These are phyloP conservation scores for Monilinia laxa DNA, from an alignment of 2,329 filamentous ascomycete species.

Conservation along the genomic window DNA sequence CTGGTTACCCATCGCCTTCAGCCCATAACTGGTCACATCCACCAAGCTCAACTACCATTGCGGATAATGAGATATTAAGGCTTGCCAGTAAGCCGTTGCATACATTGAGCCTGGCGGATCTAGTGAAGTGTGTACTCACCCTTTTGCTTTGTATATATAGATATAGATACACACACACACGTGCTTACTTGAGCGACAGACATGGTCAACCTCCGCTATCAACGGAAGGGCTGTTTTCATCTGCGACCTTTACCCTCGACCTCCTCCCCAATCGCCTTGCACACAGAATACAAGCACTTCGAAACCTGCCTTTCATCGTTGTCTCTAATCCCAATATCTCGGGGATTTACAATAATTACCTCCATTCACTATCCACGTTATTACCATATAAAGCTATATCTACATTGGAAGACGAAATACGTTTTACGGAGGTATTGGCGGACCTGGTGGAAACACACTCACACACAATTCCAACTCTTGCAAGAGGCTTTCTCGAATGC, in stretches of 20 bases:
- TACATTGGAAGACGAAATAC: constrained; percentile 80
- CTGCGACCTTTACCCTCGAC: constrained; percentile 92
- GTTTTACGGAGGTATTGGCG: constrained; percentile 88
- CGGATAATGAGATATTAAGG: constrained; percentile 74
- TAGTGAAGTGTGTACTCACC: constrained; percentile 67
- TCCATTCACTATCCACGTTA: constrained; percentile 87
- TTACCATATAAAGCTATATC: constrained; percentile 74
- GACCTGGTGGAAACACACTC: constrained; percentile 94
- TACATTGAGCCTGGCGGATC: constrained; percentile 78
- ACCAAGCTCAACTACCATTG: constrained; percentile 51
- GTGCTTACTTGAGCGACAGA: constrained; percentile 43
- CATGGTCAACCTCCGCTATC: constrained; percentile 83
- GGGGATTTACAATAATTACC: constrained; percentile 93
- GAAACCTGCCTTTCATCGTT: constrained; percentile 94
- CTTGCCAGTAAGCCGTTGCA: constrained; percentile 78
- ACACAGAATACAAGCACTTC: constrained; percentile 87
- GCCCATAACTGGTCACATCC: constrained; percentile 45
- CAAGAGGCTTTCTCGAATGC: constrained; percentile 89
- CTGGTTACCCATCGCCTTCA: constrained; percentile 37
- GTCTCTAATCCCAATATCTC: constrained; percentile 96
- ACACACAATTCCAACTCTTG: constrained; percentile 91
- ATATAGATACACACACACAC: background rate
- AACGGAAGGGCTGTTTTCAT: constrained; percentile 75
- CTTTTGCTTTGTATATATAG: background rate
- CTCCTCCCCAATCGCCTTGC: constrained; percentile 90